Conservation (phyloP, 257 asterid genomes). For the Nicotiana undulata region DNA sequence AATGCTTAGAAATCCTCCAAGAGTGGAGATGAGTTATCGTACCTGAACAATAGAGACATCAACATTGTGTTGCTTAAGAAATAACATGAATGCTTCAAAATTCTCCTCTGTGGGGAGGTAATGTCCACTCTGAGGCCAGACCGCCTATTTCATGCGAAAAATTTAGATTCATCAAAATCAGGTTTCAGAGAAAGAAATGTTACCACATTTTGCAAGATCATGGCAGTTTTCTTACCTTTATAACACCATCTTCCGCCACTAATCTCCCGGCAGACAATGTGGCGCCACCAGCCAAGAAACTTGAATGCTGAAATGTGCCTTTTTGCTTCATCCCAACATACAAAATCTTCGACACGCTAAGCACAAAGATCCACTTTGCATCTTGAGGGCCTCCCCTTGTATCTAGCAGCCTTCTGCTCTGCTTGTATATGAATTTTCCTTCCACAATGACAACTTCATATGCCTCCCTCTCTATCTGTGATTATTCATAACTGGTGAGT, state of each 20-base stretch:
- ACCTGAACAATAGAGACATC: conserved; percentile 65
- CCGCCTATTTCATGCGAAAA: conserved; percentile 38
- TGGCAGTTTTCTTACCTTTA: conserved; percentile 39
- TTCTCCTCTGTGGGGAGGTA: conserved; percentile 93
- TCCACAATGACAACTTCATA: conserved; percentile 50
- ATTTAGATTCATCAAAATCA: background rate
- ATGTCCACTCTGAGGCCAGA: conserved; percentile 98
- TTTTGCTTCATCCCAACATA: conserved; percentile 71
- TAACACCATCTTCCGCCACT: conserved; percentile 60
- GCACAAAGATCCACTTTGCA: conserved; percentile 80
- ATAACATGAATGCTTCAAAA: conserved; percentile 64
- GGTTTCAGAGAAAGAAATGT: background rate
- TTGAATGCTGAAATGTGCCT: conserved; percentile 85
- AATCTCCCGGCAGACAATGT: conserved; percentile 84
- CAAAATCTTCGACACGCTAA: conserved; percentile 52
- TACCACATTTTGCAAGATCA: background rate
- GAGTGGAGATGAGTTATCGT: background rate
- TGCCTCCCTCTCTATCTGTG: conserved; percentile 58
- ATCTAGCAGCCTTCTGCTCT: conserved; percentile 52
- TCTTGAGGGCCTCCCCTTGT: conserved; percentile 57
- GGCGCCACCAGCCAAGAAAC: conserved; percentile 94
- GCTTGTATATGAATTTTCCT: conserved; percentile 50
- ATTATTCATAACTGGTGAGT: background rate
- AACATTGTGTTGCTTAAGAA: conserved; percentile 48
- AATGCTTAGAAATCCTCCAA: background rate